Base-by-base conservation (phyloP, 345 rosid genomes). In the Acer campestre region DNA sequence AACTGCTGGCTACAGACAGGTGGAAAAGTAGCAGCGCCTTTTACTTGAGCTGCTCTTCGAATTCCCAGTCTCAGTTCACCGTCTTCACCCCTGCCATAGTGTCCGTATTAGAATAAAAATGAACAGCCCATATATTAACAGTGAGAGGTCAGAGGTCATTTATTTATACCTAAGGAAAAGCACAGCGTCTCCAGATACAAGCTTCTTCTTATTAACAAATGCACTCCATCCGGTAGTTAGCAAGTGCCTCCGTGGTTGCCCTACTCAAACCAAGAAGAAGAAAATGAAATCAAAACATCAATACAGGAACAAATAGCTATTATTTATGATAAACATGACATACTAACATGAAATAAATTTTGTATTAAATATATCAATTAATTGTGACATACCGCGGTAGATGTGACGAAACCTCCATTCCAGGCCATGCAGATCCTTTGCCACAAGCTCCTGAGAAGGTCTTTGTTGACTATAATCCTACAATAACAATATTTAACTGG, bases 211-310 rank as follows among this genome's bases (percentile, higher is more conserved):
- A 82, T 97, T 97, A 5, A 97, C 98, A 82, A 97, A 97, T 23
- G 94, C 95, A 84, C 98, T 97, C 99, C 99, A 97, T 58, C 99
- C 99, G 8, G 98, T 97, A 7, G 99, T 97, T 17, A 97, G 97
- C 92, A 97, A 86, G 84, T 97, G 99, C 86, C 99, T 89, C 78
- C 98, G 90, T 18, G 99, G 99, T 85, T 94, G 99, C 38, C 99
- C 99, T 96, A 83, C 20, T 64, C 78, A 59, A 70, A 76, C 67
- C 71, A 77, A 59, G 53, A 31, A 62, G 70, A 53, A 11, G 63
- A 72, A 63, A 22, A 51, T 42, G 61, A 70, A 48, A 31, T 27
- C 10, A 18, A 62, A 59, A 22, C 17, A 67, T 7, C 67, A 70
- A 65, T 3, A 56, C 16, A 5, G 58, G 13, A 68, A 65, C 55